Evolutionary conservation across 2,329 filamentous ascomycete species (phyloP).

Genomic region (Emmonsiellopsis sp.): DNA sequence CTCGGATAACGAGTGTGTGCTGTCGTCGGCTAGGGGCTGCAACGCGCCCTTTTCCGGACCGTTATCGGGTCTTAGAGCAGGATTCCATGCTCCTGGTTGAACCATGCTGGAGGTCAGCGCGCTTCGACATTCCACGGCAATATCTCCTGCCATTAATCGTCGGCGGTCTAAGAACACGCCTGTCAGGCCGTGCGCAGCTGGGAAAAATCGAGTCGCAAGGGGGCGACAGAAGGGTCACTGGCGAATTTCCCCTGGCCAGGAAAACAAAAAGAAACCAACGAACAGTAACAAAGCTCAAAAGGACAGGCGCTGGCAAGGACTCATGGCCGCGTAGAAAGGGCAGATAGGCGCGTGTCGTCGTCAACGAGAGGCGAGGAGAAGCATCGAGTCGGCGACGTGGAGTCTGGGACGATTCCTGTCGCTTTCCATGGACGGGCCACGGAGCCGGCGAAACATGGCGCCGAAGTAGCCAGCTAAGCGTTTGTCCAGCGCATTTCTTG

Average conservation of each 20-base stretch:
- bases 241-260: neutral
- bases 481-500: neutral
- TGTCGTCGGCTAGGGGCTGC: neutral
- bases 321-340: slow-evolving; percentile 7
- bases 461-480: slow-evolving; percentile 2
- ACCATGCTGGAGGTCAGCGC: slow-evolving; percentile 2
- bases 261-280: neutral
- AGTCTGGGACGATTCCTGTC: neutral
- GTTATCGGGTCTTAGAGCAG: slow-evolving; percentile 42
- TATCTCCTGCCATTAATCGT: slow-evolving; percentile 5
- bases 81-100: slow-evolving; percentile 43
- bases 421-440: neutral
- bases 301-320: neutral
- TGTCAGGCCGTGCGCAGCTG: neutral
- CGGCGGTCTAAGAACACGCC: neutral
- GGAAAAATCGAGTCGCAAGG: neutral
- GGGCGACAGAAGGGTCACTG: neutral
- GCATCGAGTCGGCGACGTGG: neutral
- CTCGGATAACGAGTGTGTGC: neutral
- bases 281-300: slow-evolving; percentile 5
- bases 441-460: neutral
- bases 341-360: neutral
- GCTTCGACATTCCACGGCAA: slow-evolving; percentile 1
- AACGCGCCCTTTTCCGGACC: slow-evolving; percentile 8
- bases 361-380: neutral